phyloP scores from a whole-genome alignment of 2,329 filamentous ascomycete genomes.

The Nemania bipapillata region DNA sequence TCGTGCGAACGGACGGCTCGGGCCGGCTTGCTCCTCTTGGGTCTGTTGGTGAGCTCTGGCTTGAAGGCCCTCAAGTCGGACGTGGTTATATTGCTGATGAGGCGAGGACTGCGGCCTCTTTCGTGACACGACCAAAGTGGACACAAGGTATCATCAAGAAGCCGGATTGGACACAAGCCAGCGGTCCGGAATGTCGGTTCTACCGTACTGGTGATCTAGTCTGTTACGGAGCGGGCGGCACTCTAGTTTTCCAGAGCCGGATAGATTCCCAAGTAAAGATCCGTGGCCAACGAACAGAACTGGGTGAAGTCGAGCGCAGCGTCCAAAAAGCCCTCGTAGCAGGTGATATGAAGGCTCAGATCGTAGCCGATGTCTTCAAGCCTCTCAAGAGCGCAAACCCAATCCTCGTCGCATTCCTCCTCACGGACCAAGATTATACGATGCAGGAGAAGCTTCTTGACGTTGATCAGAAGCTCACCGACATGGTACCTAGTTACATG shows the following conservation, averaged over 20 bases:
- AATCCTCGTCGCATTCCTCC: conserved; percentile 15
- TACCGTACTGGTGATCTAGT: conserved; percentile 53
- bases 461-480: background rate
- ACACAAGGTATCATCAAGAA: no score
- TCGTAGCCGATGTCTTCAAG: conserved; percentile 57
- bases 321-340: no score
- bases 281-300: conserved; percentile 60
- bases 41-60: conserved; percentile 53
- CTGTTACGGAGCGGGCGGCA: conserved; percentile 53
- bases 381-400: no score
- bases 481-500: background rate
- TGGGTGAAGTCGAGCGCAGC: conserved; percentile 58
- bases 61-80: conserved; percentile 54
- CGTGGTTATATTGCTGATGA: conserved; percentile 55
- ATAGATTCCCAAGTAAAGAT: conserved; percentile 63
- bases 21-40: conserved; percentile 52
- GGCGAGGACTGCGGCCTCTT: conserved; percentile 51
- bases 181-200: conserved; percentile 48
- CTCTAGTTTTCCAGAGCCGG: conserved; percentile 54
- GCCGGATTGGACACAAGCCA: conserved; percentile 60
- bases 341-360: no score
- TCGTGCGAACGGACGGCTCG: conserved; percentile 53
- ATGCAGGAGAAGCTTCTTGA: background rate
- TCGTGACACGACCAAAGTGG: conserved; percentile 55
- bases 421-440: background rate